phyloP scores from a whole-genome alignment of 1,284 basidiomycete species.

The Rhodotorula sp. region DNA sequence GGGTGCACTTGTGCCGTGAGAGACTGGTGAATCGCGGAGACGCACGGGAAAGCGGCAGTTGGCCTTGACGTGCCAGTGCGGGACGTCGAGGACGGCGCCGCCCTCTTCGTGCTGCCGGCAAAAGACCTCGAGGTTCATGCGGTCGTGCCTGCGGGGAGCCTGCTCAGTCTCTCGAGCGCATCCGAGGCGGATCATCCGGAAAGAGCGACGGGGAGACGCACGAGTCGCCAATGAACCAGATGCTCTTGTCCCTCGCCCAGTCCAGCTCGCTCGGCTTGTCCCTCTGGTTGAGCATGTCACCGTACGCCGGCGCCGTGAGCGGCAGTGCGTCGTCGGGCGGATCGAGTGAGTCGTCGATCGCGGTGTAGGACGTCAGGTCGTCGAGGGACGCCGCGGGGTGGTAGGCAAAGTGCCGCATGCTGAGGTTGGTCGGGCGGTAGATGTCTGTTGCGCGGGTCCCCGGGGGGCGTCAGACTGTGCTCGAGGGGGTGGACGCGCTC shows the following conservation, averaged over 20 bases:
- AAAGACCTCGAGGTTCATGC: conserved; percentile 6
- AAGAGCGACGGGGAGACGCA: neutral
- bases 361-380: neutral
- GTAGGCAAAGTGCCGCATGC: neutral
- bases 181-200: too few relatives aligned
- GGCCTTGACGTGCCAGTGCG: conserved; percentile 13
- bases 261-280: neutral
- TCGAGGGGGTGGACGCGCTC: too few relatives aligned
- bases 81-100: neutral
- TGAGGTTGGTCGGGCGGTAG: neutral
- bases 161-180: too few relatives aligned
- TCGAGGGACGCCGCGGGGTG: neutral
- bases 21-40: neutral
- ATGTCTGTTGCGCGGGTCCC: neutral
- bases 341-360: neutral
- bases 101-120: neutral
- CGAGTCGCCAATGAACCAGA: conserved; percentile 7
- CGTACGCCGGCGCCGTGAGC: neutral
- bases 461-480: too few relatives aligned
- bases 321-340: neutral
- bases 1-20: neutral
- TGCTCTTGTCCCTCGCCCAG: neutral
- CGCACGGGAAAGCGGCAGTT: conserved; percentile 7
- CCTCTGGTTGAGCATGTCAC: neutral
- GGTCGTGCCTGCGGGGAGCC: neutral